Base-by-base conservation (phyloP, 2,329 filamentous ascomycete genomes). In the Rhinocladiella mackenziei region DNA sequence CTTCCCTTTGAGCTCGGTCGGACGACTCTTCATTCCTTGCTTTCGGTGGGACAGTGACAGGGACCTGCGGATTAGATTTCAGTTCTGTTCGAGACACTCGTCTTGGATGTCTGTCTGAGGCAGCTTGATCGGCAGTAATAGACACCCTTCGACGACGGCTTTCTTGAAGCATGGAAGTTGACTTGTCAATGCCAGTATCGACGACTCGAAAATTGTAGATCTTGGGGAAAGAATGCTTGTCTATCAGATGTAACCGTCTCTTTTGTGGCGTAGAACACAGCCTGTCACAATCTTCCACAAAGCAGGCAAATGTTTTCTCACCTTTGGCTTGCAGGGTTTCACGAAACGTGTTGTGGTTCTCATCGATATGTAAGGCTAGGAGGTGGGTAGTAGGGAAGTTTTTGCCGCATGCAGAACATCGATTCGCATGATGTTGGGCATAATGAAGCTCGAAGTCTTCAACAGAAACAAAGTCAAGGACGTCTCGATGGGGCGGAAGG, bases 191-290 rank as follows among this genome's bases (percentile, higher is more conserved):
- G n/a, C 92, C 92, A 50, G 87, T 36, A 54, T 89, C 86, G 2
- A 94, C 84, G 39, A 97, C 78, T 37, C 81, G 80, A 58, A 94
- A 95, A 65, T 94, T 91, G 67, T 89, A 95, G 58, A 86, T 85
- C 61, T 79, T 81, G 8, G 89, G 91, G 61, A 92, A 98, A 68
- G 83, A 77, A 65, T 98, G 92, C 68, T 95, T 96, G 71, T 95
- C 89, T 55, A 95, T 87, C 54, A 95, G 74, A 70, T 98, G 91
- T 62, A 87, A 79, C 23, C 86, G 77, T 32, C 92, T 79, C 66
- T 95, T 97, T 59, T 86, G 81, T 20, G 84, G 81, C 3, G 86
- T 89, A 43, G 78, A 80, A 67, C 89, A 96, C 62, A 88, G 82
- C 54, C 85, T 79, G 47, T 92, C 86, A 64, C 92, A 98, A 36